phyloP scores from a whole-genome alignment of 139 green algal species.

The Desmodesmus armatus region DNA sequence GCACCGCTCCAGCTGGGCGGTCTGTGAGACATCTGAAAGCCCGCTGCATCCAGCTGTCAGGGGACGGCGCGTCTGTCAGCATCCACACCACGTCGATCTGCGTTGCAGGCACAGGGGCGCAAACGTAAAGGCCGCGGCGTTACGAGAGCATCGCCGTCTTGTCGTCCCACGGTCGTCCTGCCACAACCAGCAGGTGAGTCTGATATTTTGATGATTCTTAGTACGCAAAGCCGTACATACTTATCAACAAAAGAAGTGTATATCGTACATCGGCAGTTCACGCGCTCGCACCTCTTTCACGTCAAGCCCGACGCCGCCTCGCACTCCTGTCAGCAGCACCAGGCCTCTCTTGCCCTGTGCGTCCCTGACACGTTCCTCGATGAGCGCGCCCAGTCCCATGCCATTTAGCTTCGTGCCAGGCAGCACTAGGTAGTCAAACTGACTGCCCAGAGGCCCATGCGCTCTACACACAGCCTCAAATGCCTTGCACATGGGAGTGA shows the following conservation, averaged over 20 bases:
- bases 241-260: not conserved
- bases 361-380: not conserved
- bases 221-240: not conserved
- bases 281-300: constrained; percentile 13
- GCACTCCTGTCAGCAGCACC: not conserved
- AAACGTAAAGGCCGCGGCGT: no score
- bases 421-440: not conserved
- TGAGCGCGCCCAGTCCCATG: not conserved
- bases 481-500: not conserved
- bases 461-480: no score
- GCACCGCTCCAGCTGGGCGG: no score
- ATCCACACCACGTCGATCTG: constrained; percentile 13
- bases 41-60: constrained; percentile 25
- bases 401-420: not conserved
- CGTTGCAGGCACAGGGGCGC: not conserved
- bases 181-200: not conserved
- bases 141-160: no score
- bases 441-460: not conserved
- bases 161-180: no score
- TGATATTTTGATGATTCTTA: not conserved
- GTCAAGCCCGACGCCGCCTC: constrained; percentile 15
- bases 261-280: no score
- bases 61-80: not conserved
- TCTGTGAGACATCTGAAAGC: constrained; percentile 14
- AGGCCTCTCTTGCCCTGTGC: constrained; percentile 7